A percentile compares a stretch with the other conserved stretches of the same genome.
These are phyloP conservation scores for Sanghuangporus sanghuang DNA, from an alignment of 1,284 basidiomycete species.

Conservation along the genomic window DNA sequence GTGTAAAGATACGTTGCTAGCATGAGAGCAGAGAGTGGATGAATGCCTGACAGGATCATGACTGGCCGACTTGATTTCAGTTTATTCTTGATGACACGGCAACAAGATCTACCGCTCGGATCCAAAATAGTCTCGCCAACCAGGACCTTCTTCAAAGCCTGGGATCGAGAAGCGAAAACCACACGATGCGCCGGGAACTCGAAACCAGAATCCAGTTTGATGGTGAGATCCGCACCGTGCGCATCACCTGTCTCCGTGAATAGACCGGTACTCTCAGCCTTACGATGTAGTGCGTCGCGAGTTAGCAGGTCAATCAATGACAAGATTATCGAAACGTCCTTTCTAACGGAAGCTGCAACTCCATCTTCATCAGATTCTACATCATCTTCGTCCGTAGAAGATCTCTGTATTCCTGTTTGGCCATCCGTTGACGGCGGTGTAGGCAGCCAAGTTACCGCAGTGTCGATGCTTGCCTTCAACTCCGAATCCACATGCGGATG, in stretches of 20 bases:
- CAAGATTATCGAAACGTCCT: constrained; percentile 45
- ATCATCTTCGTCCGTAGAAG: constrained; percentile 1
- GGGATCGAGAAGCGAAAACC: constrained; percentile 60
- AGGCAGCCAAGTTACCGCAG: too few species aligned
- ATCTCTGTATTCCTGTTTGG: not conserved
- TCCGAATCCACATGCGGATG: not conserved
- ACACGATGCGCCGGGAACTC: constrained; percentile 63
- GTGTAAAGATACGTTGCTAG: constrained; percentile 86
- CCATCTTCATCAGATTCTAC: constrained; percentile 30
- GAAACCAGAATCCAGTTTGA: constrained; percentile 34
- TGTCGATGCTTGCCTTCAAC: not conserved
- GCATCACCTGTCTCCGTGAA: constrained; percentile 17
- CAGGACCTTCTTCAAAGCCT: constrained; percentile 43
- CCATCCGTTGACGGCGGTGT: not conserved
- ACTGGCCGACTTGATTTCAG: constrained; percentile 19
- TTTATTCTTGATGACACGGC: constrained; percentile 17
- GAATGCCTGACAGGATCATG: constrained; percentile 46
- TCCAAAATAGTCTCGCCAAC: constrained; percentile 23
- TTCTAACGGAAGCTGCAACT: constrained; percentile 40
- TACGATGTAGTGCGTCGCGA: constrained; percentile 21
- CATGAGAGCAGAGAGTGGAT: constrained; percentile 68
- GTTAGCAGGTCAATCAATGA: constrained; percentile 37
- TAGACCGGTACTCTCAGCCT: constrained; percentile 23
- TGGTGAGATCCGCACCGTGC: constrained; percentile 60
- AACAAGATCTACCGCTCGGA: not conserved